These are phyloP conservation scores for Gastrolobium villosum DNA, from an alignment of 306 rosid species.

Conservation along the genomic window DNA sequence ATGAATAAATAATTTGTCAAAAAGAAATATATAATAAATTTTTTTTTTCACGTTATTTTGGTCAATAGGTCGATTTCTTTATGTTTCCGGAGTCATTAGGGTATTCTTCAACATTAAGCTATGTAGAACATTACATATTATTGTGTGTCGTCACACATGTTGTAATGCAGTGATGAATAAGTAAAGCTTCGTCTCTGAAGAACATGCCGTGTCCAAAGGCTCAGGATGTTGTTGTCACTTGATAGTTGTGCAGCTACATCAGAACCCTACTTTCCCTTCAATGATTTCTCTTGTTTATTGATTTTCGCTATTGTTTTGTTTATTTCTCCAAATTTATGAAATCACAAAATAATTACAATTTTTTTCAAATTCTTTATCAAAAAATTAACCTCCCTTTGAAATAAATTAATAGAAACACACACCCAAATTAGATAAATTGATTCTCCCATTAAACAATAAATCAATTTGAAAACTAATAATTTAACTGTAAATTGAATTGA, in stretches of 20 bases:
- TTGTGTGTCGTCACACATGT: neutral
- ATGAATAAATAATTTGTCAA: too few relatives aligned
- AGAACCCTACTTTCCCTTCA: neutral
- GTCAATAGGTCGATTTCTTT: too few relatives aligned
- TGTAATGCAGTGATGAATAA: slow-evolving; percentile 21
- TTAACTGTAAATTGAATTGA: too few relatives aligned
- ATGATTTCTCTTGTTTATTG: slow-evolving; percentile 13
- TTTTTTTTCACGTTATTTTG: too few relatives aligned
- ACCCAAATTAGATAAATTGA: too few relatives aligned
- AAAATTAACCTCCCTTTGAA: too few relatives aligned
- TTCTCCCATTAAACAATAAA: too few relatives aligned
- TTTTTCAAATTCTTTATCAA: neutral
- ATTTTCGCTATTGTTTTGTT: neutral
- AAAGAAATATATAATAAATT: too few relatives aligned
- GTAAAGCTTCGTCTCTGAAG: neutral
- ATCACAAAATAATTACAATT: neutral
- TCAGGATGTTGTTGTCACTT: neutral
- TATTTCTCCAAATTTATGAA: neutral
- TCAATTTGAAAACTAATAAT: too few relatives aligned
- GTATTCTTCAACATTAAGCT: slow-evolving; percentile 8
- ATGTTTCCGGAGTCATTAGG: neutral
- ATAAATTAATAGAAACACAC: too few relatives aligned
- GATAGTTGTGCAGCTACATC: neutral
- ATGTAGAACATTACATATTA: neutral
- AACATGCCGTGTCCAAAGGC: slow-evolving; percentile 38